Evolutionary conservation across 306 rosid genomes (phyloP), one percentile per base, ranked within the genome.

Genomic region (Vicia faba): DNA sequence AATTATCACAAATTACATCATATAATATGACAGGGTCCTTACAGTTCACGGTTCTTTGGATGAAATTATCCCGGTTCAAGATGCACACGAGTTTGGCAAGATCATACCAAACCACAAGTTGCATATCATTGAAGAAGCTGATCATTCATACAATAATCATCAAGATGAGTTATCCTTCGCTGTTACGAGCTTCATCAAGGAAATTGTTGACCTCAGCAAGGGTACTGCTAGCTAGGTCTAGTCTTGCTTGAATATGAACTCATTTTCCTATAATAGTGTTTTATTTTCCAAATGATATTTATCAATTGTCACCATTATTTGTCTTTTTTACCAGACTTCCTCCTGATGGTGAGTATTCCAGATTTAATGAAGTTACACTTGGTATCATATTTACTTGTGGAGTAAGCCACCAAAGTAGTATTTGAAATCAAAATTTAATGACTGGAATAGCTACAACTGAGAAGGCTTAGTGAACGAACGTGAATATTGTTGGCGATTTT

Each of bases 41-140:
- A 86, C 91, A 18, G 60, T 86, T 61, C 96, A 91, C 75, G 97
- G 97, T 74, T 64, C 87, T 55, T 85, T 74, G 1, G 96, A 86
- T 33, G 73, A 73, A 62, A 38, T 70, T 66, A 71, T 81, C 48
- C 82, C 78, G 0, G 82, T 86, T 43, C 78, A 82, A 65, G 89
- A 87, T 65, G 91, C 96, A 16, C 60, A 29, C 0, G 89, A 81
- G 77, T 84, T 91, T 72, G 74, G 75, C 48, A 86, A 86, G 83
- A 82, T 83, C 67, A 79, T 88, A 80, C 87, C 87, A 3, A 83
- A 88, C 73, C 96, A 86, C 84, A 72, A 83, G 76, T 55, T 88
- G 45, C 87, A 40, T 40, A 65, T 79, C 49, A 54, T 86, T 31
- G 88, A 74, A 84, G 96, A 89, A 63, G 91, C 91, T 40, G 70